Evolutionary conservation across 371 early-diverging fungal genomes (phyloP).

Genomic region (Rhizopus arrhizus): DNA sequence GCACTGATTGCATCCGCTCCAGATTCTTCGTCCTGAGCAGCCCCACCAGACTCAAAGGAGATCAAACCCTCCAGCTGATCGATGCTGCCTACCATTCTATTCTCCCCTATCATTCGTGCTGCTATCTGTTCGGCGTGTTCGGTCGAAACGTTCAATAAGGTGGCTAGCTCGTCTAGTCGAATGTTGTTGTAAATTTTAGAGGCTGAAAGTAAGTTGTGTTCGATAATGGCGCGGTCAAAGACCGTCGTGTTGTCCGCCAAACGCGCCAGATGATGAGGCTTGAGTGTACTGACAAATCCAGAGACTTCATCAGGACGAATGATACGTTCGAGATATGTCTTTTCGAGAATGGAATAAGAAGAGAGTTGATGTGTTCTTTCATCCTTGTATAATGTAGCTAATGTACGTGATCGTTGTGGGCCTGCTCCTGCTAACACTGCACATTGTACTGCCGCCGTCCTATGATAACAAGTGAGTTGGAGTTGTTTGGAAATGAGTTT

Average conservation of each 20-base stretch:
- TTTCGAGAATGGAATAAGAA: slow-evolving; percentile 79
- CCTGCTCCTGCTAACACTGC: slow-evolving; percentile 92
- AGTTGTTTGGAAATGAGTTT: no score
- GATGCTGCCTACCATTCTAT: slow-evolving; percentile 82
- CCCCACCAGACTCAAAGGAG: slow-evolving; percentile 76
- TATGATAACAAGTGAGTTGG: slow-evolving; percentile 13
- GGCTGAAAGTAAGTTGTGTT: slow-evolving; percentile 89
- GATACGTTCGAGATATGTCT: slow-evolving; percentile 89
- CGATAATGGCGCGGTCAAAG: slow-evolving; percentile 90
- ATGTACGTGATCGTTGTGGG: slow-evolving; percentile 82
- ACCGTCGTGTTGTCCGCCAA: slow-evolving; percentile 79
- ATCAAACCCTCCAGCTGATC: slow-evolving; percentile 88
- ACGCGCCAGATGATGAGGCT: slow-evolving; percentile 77
- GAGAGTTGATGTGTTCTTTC: slow-evolving; percentile 75
- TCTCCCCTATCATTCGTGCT: slow-evolving; percentile 88
- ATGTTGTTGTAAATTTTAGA: slow-evolving; percentile 91
- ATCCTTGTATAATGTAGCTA: slow-evolving; percentile 92
- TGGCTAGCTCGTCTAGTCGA: slow-evolving; percentile 79
- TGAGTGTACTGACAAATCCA: slow-evolving; percentile 73
- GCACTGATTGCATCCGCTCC: slow-evolving; percentile 32
- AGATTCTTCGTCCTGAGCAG: slow-evolving; percentile 32
- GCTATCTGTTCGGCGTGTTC: slow-evolving; percentile 88
- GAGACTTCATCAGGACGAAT: slow-evolving; percentile 76
- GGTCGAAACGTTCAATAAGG: slow-evolving; percentile 70
- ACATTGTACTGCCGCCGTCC: slow-evolving; percentile 74